Evolutionary conservation across 371 early-diverging fungal genomes (phyloP).

Genomic region (Mortierella sp.): DNA sequence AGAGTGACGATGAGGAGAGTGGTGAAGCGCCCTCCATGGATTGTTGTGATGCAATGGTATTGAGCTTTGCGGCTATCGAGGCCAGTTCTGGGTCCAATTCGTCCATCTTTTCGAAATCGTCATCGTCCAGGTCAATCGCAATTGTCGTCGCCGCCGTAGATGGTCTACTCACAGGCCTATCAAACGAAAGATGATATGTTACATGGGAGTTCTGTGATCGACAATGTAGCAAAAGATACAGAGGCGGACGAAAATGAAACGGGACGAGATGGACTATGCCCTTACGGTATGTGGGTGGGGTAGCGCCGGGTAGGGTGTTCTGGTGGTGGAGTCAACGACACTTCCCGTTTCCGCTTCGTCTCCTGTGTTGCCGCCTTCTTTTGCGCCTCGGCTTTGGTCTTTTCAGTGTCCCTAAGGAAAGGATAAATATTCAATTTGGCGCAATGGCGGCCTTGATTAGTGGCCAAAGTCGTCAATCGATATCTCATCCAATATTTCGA

Average conservation of each 20-base stretch:
- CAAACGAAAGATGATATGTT: neutral
- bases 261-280: neutral
- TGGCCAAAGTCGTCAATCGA: neutral
- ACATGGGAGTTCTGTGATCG: neutral
- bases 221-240: neutral
- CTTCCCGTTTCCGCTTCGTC: constrained; percentile 43
- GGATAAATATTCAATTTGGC: neutral
- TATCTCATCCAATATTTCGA: neutral
- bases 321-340: constrained; percentile 54
- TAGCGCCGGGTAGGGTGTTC: constrained; percentile 19
- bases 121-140: constrained; percentile 23
- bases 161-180: neutral
- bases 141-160: neutral
- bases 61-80: constrained; percentile 43
- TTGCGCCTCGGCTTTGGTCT: neutral
- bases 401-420: neutral
- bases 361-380: neutral
- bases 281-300: constrained; percentile 2
- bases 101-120: constrained; percentile 14
- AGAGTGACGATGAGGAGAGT: neutral
- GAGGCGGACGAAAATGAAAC: neutral
- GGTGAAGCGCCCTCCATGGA: constrained; percentile 5
- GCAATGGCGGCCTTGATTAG: neutral
- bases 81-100: constrained; percentile 51
- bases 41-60: constrained; percentile 8